Percentiles rank a stretch among this genome's conserved stretches.
Evolutionary conservation across 495 filamentous ascomycete genomes (phyloP).

Genomic region (Paragyromitra xinjiangensis): DNA sequence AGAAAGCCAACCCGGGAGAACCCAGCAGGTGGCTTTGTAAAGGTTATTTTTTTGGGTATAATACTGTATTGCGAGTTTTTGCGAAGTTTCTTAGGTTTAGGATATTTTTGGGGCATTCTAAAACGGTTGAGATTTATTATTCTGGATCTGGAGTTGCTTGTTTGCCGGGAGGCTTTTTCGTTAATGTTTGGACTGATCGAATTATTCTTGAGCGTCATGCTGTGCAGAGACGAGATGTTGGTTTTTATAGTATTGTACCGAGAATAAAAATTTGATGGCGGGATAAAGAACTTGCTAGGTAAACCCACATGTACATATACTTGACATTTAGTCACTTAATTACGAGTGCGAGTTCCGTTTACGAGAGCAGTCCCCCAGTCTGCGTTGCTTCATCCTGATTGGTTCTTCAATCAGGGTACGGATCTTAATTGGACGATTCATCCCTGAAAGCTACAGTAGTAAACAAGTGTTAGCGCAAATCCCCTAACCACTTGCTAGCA

Average conservation of each 20-base stretch:
- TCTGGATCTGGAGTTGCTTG: slow-evolving; percentile 11
- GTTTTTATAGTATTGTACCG: background rate
- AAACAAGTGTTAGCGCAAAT: too few species aligned
- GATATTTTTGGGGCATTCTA: background rate
- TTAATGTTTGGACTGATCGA: background rate
- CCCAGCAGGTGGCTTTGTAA: background rate
- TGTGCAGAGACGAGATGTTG: background rate
- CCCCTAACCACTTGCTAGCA: too few species aligned
- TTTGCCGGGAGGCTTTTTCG: slow-evolving; percentile 9
- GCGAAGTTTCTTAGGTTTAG: background rate
- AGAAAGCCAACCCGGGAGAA: background rate
- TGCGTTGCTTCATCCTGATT: too few species aligned
- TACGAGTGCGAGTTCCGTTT: too few species aligned
- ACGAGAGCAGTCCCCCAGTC: too few species aligned
- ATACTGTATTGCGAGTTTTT: slow-evolving; percentile 3
- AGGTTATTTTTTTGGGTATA: background rate
- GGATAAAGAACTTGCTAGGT: too few species aligned
- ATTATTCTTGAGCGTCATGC: background rate
- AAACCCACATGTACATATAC: too few species aligned
- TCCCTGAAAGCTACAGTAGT: too few species aligned
- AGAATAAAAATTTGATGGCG: too few species aligned
- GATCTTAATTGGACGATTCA: too few species aligned
- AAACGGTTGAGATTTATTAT: background rate
- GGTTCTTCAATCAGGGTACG: too few species aligned
- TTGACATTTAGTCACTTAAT: too few species aligned